phyloP scores from a whole-genome alignment of 2,329 filamentous ascomycete genomes.

The Camptophora hylomeconis region DNA sequence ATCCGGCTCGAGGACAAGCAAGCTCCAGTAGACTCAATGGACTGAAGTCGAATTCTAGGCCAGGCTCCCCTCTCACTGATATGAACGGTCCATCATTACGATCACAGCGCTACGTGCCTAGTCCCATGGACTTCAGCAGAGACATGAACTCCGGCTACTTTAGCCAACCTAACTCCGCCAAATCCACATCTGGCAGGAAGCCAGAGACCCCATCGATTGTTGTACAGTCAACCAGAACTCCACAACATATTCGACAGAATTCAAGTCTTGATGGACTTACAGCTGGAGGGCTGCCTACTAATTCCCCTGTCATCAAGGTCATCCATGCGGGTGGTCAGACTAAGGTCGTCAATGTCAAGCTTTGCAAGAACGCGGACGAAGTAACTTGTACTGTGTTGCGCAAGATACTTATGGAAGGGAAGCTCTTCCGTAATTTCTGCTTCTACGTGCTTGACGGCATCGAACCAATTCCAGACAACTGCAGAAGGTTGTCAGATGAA shows the following conservation, averaged over 20 bases:
- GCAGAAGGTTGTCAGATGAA: constrained; percentile 68
- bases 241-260: constrained; percentile 62
- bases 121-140: constrained; percentile 43
- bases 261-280: constrained; percentile 76
- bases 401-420: constrained; percentile 78
- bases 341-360: constrained; percentile 85
- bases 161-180: constrained; percentile 40
- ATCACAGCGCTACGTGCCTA: constrained; percentile 47
- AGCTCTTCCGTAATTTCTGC: constrained; percentile 88
- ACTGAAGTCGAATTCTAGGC: constrained; percentile 50
- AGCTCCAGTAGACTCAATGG: constrained; percentile 39
- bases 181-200: constrained; percentile 40
- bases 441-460: constrained; percentile 86
- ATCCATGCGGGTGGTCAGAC: constrained; percentile 86
- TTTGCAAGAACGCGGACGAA: constrained; percentile 82
- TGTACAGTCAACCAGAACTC: constrained; percentile 49
- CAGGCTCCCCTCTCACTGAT: constrained; percentile 57
- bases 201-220: constrained; percentile 52
- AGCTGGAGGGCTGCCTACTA: constrained; percentile 71
- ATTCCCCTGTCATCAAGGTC: constrained; percentile 81
- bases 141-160: constrained; percentile 41
- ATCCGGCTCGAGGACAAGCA: constrained; percentile 43
- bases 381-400: constrained; percentile 79
- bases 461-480: constrained; percentile 69
- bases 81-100: constrained; percentile 38